Conservation (phyloP, 2,329 filamentous ascomycete species). For the Verticillium isaacii region DNA sequence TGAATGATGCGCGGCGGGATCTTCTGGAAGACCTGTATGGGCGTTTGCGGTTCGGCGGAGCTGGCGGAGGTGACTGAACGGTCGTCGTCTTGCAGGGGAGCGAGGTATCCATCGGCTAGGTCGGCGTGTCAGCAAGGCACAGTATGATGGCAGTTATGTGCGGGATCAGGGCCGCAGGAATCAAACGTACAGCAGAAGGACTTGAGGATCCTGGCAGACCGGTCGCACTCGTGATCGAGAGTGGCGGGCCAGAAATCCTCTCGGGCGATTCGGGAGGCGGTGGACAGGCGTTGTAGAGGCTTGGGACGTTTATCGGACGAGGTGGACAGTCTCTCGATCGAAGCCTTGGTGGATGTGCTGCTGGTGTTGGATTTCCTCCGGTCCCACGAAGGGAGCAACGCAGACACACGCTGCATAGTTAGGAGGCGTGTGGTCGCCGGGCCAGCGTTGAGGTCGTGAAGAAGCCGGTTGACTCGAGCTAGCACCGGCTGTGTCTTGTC, state of each 20-base stretch:
- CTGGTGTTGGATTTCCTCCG: slow-evolving; percentile 32
- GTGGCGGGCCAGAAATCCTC: slow-evolving; percentile 84
- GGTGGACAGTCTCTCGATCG: slow-evolving; percentile 33
- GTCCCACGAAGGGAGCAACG: slow-evolving; percentile 40
- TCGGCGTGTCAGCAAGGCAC: not conserved
- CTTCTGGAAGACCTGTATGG: slow-evolving; percentile 62
- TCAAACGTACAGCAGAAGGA: slow-evolving; percentile 74
- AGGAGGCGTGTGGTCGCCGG: not conserved
- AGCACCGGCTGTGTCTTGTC: not conserved
- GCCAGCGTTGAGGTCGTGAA: not conserved
- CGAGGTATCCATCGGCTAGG: slow-evolving; percentile 52
- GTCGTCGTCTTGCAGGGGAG: slow-evolving; percentile 33
- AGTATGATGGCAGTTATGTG: not conserved
- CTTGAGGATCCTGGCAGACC: slow-evolving; percentile 81
- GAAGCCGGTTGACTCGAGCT: not conserved
- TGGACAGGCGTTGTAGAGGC: slow-evolving; percentile 58
- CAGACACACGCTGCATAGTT: slow-evolving; percentile 38
- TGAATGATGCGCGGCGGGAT: slow-evolving; percentile 83
- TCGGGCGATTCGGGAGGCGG: slow-evolving; percentile 58
- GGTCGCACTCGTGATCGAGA: slow-evolving; percentile 85
- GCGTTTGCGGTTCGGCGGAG: slow-evolving; percentile 38
- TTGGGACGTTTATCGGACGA: slow-evolving; percentile 47
- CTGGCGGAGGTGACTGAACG: slow-evolving; percentile 17
- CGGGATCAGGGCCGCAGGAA: too few species aligned
- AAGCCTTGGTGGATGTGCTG: slow-evolving; percentile 21